Conservation (phyloP, 352 stramenopile genomes). For the Phytophthora lateralis region DNA sequence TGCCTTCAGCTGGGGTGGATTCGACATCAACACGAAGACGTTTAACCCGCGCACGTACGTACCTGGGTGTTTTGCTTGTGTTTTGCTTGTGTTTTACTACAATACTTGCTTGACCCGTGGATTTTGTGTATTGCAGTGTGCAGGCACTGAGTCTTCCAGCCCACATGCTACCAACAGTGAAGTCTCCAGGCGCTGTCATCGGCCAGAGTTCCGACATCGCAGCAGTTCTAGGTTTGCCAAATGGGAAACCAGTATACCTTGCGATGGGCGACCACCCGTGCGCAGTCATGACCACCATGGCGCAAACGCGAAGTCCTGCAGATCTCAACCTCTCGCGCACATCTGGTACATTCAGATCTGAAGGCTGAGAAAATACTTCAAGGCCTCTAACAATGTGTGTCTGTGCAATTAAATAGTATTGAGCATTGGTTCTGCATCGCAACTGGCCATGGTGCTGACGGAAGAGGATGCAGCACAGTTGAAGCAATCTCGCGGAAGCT, state of each 20-base stretch:
- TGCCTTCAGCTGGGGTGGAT: conserved; percentile 75
- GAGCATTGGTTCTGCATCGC: conserved; percentile 74
- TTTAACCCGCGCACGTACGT: conserved; percentile 54
- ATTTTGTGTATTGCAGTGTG: conserved; percentile 34
- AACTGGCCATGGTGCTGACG: conserved; percentile 69
- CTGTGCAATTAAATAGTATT: conserved; percentile 42
- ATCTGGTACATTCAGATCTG: conserved; percentile 14
- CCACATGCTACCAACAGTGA: conserved; percentile 52
- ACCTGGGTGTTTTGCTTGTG: not conserved
- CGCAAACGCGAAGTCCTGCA: conserved; percentile 23
- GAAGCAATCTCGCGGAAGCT: conserved; percentile 23
- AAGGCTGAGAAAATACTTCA: not conserved
- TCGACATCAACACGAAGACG: conserved; percentile 41
- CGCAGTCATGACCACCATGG: conserved; percentile 54
- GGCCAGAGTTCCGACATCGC: conserved; percentile 31
- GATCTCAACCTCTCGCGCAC: conserved; percentile 40
- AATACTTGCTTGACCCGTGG: not conserved
- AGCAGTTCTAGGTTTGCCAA: conserved; percentile 37
- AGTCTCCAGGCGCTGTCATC: conserved; percentile 45
- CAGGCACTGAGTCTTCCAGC: conserved; percentile 55
- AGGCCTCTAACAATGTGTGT: conserved; percentile 4
- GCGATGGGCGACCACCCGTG: conserved; percentile 79
- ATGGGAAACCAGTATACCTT: conserved; percentile 42
- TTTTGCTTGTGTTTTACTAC: not conserved
- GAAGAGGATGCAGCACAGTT: conserved; percentile 29